phyloP scores from a whole-genome alignment of 441 rosid species.

The Populus tomentosa region DNA sequence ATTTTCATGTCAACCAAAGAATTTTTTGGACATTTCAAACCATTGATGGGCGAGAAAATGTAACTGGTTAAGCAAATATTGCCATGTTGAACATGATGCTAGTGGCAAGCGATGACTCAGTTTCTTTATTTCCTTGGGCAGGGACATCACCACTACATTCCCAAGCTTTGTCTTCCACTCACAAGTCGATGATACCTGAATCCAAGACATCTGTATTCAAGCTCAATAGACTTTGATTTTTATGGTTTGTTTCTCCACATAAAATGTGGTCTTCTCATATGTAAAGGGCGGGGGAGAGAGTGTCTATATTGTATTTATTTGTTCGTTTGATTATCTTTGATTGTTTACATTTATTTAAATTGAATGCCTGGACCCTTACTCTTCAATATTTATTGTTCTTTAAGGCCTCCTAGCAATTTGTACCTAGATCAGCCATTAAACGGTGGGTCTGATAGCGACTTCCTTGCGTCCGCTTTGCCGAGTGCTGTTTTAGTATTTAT shows the following conservation, averaged over 20 bases:
- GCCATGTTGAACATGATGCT: not conserved
- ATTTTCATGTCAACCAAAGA: not conserved
- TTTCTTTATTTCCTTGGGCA: constrained; percentile 21
- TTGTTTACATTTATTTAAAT: constrained; percentile 7
- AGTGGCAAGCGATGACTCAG: not conserved
- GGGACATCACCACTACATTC: constrained; percentile 89
- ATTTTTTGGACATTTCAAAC: not conserved
- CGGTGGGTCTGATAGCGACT: too few species aligned
- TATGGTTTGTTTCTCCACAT: constrained; percentile 13
- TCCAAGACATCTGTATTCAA: not conserved
- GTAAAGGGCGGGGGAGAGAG: constrained; percentile 6
- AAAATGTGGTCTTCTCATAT: not conserved
- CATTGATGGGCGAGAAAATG: not conserved
- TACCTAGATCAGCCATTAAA: too few species aligned
- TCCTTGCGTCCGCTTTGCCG: too few species aligned
- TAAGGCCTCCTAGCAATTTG: too few species aligned
- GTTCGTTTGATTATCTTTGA: constrained; percentile 9
- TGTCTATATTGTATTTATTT: constrained; percentile 9
- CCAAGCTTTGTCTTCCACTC: constrained; percentile 48
- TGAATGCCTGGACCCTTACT: not conserved
- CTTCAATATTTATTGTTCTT: not conserved
- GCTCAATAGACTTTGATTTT: not conserved
- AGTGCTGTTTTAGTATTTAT: too few species aligned
- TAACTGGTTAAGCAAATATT: not conserved
- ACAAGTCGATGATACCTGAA: constrained; percentile 61